A percentile compares a stretch with the other conserved stretches of the same genome.
phyloP scores from a whole-genome alignment of 805 yeast genomes.

The Candida qinlingensis region DNA sequence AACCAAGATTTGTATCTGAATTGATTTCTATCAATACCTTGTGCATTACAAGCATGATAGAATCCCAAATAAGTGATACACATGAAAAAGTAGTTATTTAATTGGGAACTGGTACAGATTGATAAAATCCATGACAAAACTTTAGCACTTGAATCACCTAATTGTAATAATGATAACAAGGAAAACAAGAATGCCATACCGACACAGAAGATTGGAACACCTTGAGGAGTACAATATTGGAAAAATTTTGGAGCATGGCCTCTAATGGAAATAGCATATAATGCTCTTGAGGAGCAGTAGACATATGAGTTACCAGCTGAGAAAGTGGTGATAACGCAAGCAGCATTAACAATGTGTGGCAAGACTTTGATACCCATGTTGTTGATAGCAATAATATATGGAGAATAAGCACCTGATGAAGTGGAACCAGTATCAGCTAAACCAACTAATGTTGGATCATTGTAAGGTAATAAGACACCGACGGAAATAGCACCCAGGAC shows the following conservation, averaged over 20 bases:
- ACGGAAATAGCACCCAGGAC: slow-evolving; percentile 59
- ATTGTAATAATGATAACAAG: slow-evolving; percentile 55
- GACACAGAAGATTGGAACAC: slow-evolving; percentile 72
- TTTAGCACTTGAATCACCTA: slow-evolving; percentile 46
- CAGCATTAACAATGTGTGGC: slow-evolving; percentile 45
- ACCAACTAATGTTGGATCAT: slow-evolving; percentile 43
- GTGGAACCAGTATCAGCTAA: slow-evolving; percentile 37
- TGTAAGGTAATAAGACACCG: slow-evolving; percentile 59
- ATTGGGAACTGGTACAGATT: slow-evolving; percentile 60
- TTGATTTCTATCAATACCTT: slow-evolving; percentile 35
- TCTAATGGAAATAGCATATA: slow-evolving; percentile 49
- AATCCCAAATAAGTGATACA: slow-evolving; percentile 57
- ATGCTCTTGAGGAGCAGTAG: slow-evolving; percentile 52
- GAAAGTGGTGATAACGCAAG: slow-evolving; percentile 49
- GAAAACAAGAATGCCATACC: slow-evolving; percentile 47
- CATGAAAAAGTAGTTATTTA: slow-evolving; percentile 51
- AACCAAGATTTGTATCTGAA: slow-evolving; percentile 48
- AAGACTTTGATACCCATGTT: slow-evolving; percentile 45
- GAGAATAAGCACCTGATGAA: slow-evolving; percentile 45
- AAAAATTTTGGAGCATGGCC: slow-evolving; percentile 58
- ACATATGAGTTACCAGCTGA: slow-evolving; percentile 52
- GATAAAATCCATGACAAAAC: slow-evolving; percentile 68
- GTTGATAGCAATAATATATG: slow-evolving; percentile 51
- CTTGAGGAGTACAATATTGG: slow-evolving; percentile 51
- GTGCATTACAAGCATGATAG: slow-evolving; percentile 53